Evolutionary conservation across 306 rosid species (phyloP).

Genomic region (Alnus rubra): DNA sequence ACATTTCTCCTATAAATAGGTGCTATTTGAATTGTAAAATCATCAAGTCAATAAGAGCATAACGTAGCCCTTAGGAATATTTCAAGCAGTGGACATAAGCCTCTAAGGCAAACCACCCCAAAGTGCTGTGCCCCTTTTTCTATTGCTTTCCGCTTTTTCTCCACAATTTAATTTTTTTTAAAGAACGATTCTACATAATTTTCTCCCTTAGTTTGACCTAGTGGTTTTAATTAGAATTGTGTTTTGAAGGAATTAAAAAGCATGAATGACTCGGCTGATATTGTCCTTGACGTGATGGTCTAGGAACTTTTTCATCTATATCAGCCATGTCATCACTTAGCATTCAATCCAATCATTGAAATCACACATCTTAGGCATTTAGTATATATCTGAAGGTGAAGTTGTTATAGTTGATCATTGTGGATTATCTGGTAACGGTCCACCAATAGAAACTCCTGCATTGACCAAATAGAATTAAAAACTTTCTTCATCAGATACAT

Average conservation of each 20-base stretch:
- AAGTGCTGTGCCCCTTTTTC: no score
- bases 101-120: no score
- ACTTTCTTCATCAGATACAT: not conserved
- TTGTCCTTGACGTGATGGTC: not conserved
- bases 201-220: no score
- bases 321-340: not conserved
- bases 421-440: not conserved
- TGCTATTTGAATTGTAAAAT: no score
- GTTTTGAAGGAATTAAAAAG: not conserved
- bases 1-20: no score
- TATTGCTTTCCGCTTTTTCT: no score
- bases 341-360: not conserved
- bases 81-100: no score
- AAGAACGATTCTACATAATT: no score
- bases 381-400: not conserved
- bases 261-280: not conserved
- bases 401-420: not conserved
- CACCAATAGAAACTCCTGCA: not conserved
- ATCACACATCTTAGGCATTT: not conserved
- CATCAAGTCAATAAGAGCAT: no score
- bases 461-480: not conserved
- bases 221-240: no score
- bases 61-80: no score
- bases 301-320: not conserved
- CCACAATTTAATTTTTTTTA: no score